A percentile compares a stretch with the other conserved stretches of the same genome.
Evolutionary conservation across 495 filamentous ascomycete species (phyloP).

Genomic region (Penicillium lagena): DNA sequence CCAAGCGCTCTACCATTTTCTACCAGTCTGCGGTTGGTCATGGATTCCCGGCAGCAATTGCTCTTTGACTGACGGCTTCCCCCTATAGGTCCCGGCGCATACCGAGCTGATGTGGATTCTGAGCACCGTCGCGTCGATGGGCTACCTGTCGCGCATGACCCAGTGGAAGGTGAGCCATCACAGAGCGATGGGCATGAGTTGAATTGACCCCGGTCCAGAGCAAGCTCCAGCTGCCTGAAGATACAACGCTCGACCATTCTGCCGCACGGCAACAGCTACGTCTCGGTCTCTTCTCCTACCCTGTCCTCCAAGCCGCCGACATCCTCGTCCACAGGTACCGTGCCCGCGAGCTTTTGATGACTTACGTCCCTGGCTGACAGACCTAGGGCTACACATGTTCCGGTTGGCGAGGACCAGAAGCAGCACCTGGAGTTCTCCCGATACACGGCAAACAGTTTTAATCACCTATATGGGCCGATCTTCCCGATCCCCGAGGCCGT

Average conservation of each 20-base stretch:
- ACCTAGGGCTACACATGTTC: constrained; percentile 79
- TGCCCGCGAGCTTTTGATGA: constrained; percentile 9
- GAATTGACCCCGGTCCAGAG: constrained; percentile 40
- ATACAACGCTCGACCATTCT: constrained; percentile 45
- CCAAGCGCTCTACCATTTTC: constrained; percentile 70
- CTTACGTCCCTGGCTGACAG: not conserved
- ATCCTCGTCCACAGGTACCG: constrained; percentile 74
- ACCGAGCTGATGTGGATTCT: constrained; percentile 94
- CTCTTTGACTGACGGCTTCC: not conserved
- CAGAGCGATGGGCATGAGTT: not conserved
- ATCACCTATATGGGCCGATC: constrained; percentile 59
- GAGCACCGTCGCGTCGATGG: constrained; percentile 80
- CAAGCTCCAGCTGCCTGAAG: constrained; percentile 57
- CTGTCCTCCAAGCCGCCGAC: constrained; percentile 92
- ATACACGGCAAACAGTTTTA: constrained; percentile 78
- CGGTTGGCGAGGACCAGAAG: constrained; percentile 86
- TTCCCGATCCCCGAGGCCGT: constrained; percentile 67
- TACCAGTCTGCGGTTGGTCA: constrained; percentile 63
- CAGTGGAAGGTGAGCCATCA: constrained; percentile 78
- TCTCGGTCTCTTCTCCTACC: constrained; percentile 93
- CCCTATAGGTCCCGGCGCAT: constrained; percentile 64
- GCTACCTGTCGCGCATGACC: constrained; percentile 89
- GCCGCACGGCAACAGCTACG: constrained; percentile 55
- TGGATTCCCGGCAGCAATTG: not conserved
- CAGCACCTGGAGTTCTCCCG: constrained; percentile 93